Base-by-base conservation (phyloP, 2,329 filamentous ascomycete genomes). In the Stagonosporopsis tanaceti region DNA sequence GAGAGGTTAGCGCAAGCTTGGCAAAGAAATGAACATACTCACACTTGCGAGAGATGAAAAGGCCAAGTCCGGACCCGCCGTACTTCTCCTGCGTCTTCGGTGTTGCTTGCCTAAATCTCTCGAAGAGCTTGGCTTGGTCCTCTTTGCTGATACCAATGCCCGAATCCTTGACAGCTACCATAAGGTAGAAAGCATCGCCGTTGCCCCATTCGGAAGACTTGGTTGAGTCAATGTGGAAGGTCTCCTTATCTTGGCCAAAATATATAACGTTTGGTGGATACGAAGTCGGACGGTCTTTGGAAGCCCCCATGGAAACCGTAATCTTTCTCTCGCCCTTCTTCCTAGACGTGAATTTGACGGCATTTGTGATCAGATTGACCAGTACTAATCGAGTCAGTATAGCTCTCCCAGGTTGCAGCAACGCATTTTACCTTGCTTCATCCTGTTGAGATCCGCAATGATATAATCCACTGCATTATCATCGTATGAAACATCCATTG, bases 191-290 rank as follows among this genome's bases (percentile, higher is more conserved):
- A 2, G 67, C 40, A 0, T 73, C 65, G 1, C 78, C 78, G 4
- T 64, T 58, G 0, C 78, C 78, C 79, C 79, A 81, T 22, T 80
- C 79, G 0, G 66, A 59, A 3, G 67, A 71, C 53, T 72, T 73
- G 1, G 79, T 81, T 1, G 74, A 74, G 57, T 81, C 78, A 20
- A 79, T 72, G 9, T 76, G 75, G 22, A 76, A 75, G 0, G 70
- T 61, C 0, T 71, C 55, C 6, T 76, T 69, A 5, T 77, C 75
- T 5, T 70, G 65, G 17, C 68, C 67, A 60, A 80, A 80, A 62
- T 78, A 81, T 11, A 80, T 78, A 4, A 81, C 74, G 44, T 77
- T 75, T 0, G 78, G 78, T 4, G 79, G 78, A 56, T 79, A 80
- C 3, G 75, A 78, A 5, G 64, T 66, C 7, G 78, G 79, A 3